Evolutionary conservation across 2,329 filamentous ascomycete genomes (phyloP).

Genomic region (Trichophyton schoenleinii): DNA sequence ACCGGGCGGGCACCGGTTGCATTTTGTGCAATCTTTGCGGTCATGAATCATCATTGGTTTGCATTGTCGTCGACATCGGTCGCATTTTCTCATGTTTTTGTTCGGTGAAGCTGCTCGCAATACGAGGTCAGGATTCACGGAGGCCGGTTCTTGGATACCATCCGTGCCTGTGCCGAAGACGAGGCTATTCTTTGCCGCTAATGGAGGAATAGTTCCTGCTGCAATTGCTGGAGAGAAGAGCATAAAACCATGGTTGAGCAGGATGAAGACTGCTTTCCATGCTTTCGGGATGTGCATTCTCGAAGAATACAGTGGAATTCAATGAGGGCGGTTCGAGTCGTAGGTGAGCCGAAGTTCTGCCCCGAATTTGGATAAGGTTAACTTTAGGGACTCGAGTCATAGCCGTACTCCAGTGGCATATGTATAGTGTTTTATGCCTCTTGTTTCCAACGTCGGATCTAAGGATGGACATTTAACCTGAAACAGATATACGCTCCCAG

Average conservation of each 20-base stretch:
- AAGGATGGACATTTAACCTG: neutral
- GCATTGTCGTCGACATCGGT: neutral
- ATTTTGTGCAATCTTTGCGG: neutral
- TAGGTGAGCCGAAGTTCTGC: neutral
- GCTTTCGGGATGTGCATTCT: neutral
- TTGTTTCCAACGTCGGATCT: neutral
- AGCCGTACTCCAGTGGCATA: neutral
- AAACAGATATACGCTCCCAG: neutral
- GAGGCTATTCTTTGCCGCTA: neutral
- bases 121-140: neutral
- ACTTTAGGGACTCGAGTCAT: neutral
- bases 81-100: neutral
- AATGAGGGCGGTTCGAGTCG: neutral
- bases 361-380: neutral
- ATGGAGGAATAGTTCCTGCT: neutral
- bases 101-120: neutral
- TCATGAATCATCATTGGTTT: neutral
- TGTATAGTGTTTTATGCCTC: neutral
- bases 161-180: neutral
- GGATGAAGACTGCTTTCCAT: neutral
- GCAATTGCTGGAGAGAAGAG: neutral
- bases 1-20: neutral
- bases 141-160: neutral
- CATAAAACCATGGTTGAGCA: neutral
- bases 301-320: neutral